Evolutionary conservation across 768 basidiomycete genomes (phyloP), one percentile per base, ranked within the genome.

Genomic region (Suillus bovinus): DNA sequence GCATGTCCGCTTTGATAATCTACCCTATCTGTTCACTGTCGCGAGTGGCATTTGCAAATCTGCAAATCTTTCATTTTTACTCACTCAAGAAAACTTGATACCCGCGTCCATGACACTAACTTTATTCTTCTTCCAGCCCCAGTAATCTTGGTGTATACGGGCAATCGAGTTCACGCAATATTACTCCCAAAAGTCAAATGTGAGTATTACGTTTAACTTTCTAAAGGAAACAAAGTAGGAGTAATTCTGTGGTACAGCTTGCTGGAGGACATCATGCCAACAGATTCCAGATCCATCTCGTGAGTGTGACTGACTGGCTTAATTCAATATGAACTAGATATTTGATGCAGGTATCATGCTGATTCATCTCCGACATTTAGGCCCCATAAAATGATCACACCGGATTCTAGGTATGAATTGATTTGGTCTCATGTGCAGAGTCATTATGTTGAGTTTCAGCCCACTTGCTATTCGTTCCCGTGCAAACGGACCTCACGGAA

Each of bases 131-230:
- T 61, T 61, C 61, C 54, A 79, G 79, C 59, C 78, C 79, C 24
- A 72, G 67, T 65, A 74, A 75, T 62, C 56, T 75, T 41, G 57
- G 68, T 42, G 69, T 71, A 42, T 77, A 77, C 66, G 71, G 72
- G 9, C 63, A 61, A 61, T 64, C 66, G 63, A 67, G 38, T 62
- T 57, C 55, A 38, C 55, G 61, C 64, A 61, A 64, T 9, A 58
- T 66, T 60, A 47, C 13, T 61, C 20, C 60, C 9, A 59, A 55
- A 29, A 20, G 22, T 7, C 70, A 65, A 64, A 64, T 55, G 72
- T 75, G 61, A 65, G 73, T 60, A 33, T 46, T 27, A 7, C 29
- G 17, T 33, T 47, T 14, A 1, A 24, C 31, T n/a, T n/a, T 1
- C 27, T 29, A 2, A 33, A 61, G 13, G 29, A 47, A 39, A 56